Conservation (phyloP, 2,329 filamentous ascomycete species). For the Hymenoscyphus linearis region DNA sequence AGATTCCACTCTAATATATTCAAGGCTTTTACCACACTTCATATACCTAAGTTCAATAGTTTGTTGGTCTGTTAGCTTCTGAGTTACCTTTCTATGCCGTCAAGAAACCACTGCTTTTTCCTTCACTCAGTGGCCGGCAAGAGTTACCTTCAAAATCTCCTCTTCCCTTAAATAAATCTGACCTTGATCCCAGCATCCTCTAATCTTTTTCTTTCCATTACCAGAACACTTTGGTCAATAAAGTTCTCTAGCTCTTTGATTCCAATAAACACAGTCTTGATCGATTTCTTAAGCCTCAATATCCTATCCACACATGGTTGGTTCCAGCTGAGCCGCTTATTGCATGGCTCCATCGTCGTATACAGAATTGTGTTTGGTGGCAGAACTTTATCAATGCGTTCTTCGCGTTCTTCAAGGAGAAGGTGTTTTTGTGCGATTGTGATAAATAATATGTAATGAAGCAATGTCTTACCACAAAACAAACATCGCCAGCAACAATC, state of each 20-base stretch:
- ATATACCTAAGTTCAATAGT: too few relatives aligned
- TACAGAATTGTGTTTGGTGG: conserved; percentile 61
- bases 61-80: too few relatives aligned
- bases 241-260: conserved; percentile 88
- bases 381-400: conserved; percentile 46
- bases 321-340: conserved; percentile 68
- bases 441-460: too few relatives aligned
- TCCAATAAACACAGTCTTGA: conserved; percentile 78
- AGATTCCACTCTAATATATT: too few relatives aligned
- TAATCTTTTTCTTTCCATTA: conserved; percentile 62
- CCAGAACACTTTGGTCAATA: conserved; percentile 62
- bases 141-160: conserved; percentile 77
- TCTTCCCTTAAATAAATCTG: conserved; percentile 69
- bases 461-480: too few relatives aligned
- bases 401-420: conserved; percentile 50
- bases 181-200: conserved; percentile 69
- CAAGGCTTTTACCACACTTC: too few relatives aligned
- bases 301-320: conserved; percentile 75
- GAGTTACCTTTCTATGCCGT: too few relatives aligned
- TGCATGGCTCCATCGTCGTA: conserved; percentile 90
- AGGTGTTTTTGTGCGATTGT: conserved; percentile 55
- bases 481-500: too few relatives aligned
- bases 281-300: conserved; percentile 46
- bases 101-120: too few relatives aligned
- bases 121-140: conserved; percentile 60